phyloP scores from a whole-genome alignment of 352 stramenopile genomes.

The Pseudoperonospora humuli region DNA sequence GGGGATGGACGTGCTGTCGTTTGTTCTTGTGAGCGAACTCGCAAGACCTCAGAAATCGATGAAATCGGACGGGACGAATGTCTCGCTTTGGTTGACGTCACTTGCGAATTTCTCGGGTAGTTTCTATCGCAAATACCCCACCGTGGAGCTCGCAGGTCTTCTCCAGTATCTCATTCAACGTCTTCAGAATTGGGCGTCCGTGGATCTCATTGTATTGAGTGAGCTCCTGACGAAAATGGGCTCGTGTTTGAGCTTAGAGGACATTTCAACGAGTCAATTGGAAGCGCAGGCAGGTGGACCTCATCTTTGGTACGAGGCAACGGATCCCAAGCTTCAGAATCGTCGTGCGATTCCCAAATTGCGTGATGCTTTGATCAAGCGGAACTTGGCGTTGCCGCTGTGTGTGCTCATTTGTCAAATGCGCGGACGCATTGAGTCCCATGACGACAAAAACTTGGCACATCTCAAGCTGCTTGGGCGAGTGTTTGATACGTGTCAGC shows the following conservation, averaged over 20 bases:
- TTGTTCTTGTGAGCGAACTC: constrained; percentile 88
- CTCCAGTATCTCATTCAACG: constrained; percentile 88
- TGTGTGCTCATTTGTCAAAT: constrained; percentile 82
- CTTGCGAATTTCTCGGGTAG: constrained; percentile 91
- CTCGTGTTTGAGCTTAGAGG: constrained; percentile 78
- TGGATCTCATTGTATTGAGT: constrained; percentile 83
- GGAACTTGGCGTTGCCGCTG: constrained; percentile 62
- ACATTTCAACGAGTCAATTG: constrained; percentile 77
- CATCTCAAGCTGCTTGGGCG: constrained; percentile 77
- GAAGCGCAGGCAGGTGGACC: constrained; percentile 75
- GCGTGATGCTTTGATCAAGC: constrained; percentile 79
- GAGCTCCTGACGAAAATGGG: constrained; percentile 86
- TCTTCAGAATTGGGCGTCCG: constrained; percentile 76
- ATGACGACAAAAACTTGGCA: constrained; percentile 39
- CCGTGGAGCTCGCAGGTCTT: constrained; percentile 87
- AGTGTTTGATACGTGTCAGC: constrained; percentile 79
- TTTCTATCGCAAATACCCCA: constrained; percentile 92
- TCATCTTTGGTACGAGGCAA: constrained; percentile 71
- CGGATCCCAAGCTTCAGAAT: constrained; percentile 79
- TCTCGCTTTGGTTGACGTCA: constrained; percentile 90
- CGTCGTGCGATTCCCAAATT: constrained; percentile 69
- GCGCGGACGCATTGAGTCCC: constrained; percentile 75
- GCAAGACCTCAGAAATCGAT: constrained; percentile 79
- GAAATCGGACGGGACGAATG: constrained; percentile 86
- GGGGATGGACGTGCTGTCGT: constrained; percentile 91